Conservation (phyloP, 345 rosid species). For the Excoecaria cochinchinensis region DNA sequence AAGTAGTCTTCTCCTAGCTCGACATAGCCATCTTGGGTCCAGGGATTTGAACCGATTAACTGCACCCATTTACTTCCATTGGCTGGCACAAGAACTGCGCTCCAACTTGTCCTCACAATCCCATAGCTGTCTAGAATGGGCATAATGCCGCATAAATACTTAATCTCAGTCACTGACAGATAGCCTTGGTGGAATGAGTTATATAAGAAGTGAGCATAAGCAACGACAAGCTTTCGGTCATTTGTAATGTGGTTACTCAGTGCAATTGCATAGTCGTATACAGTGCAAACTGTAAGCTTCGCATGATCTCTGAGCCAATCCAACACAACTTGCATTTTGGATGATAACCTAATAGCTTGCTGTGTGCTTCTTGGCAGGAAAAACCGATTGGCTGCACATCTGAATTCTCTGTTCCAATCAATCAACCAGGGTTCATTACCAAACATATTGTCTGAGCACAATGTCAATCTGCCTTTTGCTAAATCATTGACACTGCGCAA, state of each 20-base stretch:
- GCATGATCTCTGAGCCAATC: constrained; percentile 43
- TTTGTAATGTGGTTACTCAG: constrained; percentile 18
- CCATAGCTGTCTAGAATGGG: constrained; percentile 64
- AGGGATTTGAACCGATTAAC: constrained; percentile 50
- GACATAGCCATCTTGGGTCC: constrained; percentile 45
- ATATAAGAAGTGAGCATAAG: constrained; percentile 55
- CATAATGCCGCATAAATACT: constrained; percentile 31
- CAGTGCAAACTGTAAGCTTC: constrained; percentile 12
- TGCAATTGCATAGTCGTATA: constrained; percentile 32
- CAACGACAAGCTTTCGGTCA: constrained; percentile 39
- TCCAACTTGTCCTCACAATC: constrained; percentile 12
- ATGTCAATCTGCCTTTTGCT: no score
- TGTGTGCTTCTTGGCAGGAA: constrained; percentile 49
- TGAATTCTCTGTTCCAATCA: constrained; percentile 53
- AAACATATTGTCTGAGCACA: constrained; percentile 26
- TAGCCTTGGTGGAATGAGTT: constrained; percentile 31
- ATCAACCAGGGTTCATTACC: constrained; percentile 44
- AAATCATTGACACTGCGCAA: constrained; percentile 37
- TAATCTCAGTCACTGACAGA: constrained; percentile 30
- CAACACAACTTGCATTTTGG: constrained; percentile 19
- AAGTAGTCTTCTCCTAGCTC: constrained; percentile 59
- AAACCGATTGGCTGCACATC: constrained; percentile 25
- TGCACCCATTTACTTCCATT: constrained; percentile 60
- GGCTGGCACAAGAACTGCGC: constrained; percentile 64
- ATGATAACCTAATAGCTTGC: constrained; percentile 28